Conservation (phyloP, 257 asterid species). For the Buddleja alternifolia region DNA sequence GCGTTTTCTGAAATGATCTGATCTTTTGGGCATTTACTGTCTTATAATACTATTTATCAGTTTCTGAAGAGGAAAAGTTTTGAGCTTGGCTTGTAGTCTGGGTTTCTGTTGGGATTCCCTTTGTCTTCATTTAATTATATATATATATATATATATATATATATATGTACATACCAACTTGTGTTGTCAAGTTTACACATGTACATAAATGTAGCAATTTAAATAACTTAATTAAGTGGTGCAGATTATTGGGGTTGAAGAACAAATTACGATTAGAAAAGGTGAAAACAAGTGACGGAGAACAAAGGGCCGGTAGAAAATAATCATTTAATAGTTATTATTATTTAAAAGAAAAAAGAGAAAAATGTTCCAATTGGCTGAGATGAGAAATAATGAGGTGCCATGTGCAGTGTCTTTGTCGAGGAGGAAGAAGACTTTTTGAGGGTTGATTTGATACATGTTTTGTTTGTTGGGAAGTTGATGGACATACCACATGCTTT, state of each 20-base stretch:
- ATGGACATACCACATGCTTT: conserved; percentile 32
- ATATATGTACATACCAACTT: conserved; percentile 9
- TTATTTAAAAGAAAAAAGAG: no score
- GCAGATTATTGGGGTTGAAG: background rate
- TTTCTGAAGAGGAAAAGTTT: conserved; percentile 34
- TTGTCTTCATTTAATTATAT: conserved; percentile 31
- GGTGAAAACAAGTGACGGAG: background rate
- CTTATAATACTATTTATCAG: background rate
- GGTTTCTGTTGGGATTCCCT: conserved; percentile 33
- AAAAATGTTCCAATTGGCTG: no score
- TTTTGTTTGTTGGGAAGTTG: conserved; percentile 9
- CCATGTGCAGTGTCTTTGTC: conserved; percentile 33
- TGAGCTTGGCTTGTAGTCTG: conserved; percentile 31
- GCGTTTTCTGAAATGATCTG: conserved; percentile 4
- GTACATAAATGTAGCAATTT: conserved; percentile 3
- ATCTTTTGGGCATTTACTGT: background rate
- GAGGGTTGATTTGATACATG: conserved; percentile 5
- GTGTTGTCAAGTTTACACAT: background rate
- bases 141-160: no score
- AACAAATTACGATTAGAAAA: background rate
- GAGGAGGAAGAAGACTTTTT: conserved; percentile 7
- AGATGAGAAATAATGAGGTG: background rate
- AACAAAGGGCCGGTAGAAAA: background rate
- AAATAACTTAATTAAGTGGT: conserved; percentile 13
- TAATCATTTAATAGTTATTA: no score